Conservation (phyloP, 2,329 filamentous ascomycete genomes). For the Neonectria coccinea region DNA sequence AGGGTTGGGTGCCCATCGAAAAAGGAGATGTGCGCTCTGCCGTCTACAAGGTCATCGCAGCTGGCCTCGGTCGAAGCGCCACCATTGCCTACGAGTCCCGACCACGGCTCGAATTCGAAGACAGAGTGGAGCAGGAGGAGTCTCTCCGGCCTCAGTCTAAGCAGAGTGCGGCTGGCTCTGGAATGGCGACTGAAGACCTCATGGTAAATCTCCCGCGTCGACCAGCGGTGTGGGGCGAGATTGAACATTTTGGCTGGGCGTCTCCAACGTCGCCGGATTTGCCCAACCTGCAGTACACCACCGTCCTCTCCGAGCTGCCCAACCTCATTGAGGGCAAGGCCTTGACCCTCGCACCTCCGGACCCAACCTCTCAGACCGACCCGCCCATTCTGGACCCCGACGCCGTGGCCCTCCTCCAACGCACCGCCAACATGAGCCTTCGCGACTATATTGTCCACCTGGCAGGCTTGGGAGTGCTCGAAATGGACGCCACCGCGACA, state of each 20-base stretch:
- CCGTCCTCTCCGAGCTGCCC: slow-evolving; percentile 85
- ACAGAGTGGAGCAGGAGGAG: slow-evolving; percentile 32
- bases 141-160: slow-evolving; percentile 36
- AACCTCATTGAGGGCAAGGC: slow-evolving; percentile 93
- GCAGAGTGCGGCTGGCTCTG: slow-evolving; percentile 50
- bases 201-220: slow-evolving; percentile 63
- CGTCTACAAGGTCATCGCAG: slow-evolving; percentile 80
- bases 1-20: slow-evolving; percentile 86
- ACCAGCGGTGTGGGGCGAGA: slow-evolving; percentile 78
- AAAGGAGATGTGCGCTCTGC: slow-evolving; percentile 82
- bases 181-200: slow-evolving; percentile 52
- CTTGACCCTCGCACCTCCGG: slow-evolving; percentile 80
- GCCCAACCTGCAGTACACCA: slow-evolving; percentile 83
- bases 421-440: slow-evolving; percentile 77
- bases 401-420: slow-evolving; percentile 77
- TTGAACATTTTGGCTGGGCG: slow-evolving; percentile 90
- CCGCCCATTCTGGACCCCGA: slow-evolving; percentile 70
- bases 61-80: slow-evolving; percentile 80
- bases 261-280: slow-evolving; percentile 81
- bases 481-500: slow-evolving; percentile 56
- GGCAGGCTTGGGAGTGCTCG: slow-evolving; percentile 72
- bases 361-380: slow-evolving; percentile 53
- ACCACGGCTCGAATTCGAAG: slow-evolving; percentile 45
- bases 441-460: slow-evolving; percentile 84
- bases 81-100: slow-evolving; percentile 78